These are phyloP conservation scores for Flaveria ramosissima DNA, from an alignment of 129 eudicot species.

Conservation along the genomic window DNA sequence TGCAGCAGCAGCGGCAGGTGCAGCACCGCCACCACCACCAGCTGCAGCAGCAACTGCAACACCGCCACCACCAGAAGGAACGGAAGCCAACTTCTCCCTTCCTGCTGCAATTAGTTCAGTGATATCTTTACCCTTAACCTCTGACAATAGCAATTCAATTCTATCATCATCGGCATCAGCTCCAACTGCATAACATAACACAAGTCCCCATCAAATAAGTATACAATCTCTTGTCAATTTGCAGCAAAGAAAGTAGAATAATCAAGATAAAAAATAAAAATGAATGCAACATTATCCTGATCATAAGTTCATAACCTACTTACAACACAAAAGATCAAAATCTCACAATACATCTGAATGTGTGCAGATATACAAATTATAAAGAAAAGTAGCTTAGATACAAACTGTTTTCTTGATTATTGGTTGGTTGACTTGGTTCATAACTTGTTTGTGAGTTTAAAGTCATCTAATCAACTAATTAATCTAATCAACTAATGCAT, in stretches of 20 bases:
- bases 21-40: constrained; percentile 41
- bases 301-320: not conserved
- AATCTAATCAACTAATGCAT: not conserved
- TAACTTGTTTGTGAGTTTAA: not conserved
- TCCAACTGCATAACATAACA: constrained; percentile 52
- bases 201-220: not conserved
- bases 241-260: not conserved
- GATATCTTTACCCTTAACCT: constrained; percentile 63
- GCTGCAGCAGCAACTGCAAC: constrained; percentile 51
- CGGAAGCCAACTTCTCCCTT: constrained; percentile 76
- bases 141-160: constrained; percentile 55
- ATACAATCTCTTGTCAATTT: not conserved
- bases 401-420: not conserved
- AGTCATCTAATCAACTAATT: not conserved
- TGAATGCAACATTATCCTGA: not conserved
- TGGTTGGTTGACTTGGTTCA: not conserved
- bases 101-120: constrained; percentile 71
- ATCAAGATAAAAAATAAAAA: too few species aligned
- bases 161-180: constrained; percentile 72
- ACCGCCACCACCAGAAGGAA: constrained; percentile 70
- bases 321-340: not conserved
- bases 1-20: constrained; percentile 57
- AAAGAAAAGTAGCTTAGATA: not conserved
- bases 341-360: not conserved
- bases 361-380: not conserved